Evolutionary conservation across 495 filamentous ascomycete genomes (phyloP).

Genomic region (Annulohypoxylon bovei): DNA sequence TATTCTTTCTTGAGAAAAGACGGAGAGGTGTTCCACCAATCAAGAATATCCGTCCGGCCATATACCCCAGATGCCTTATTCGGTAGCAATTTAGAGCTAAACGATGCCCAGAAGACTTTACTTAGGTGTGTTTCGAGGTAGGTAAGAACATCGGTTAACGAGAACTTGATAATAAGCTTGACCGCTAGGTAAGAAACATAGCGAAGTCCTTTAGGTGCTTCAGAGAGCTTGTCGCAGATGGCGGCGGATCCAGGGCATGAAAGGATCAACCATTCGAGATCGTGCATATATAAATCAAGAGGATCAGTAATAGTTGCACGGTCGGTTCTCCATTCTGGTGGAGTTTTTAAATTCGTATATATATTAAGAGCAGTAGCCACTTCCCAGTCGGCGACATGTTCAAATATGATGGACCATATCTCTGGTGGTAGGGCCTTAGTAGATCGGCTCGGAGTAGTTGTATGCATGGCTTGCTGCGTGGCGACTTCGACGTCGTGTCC

Average conservation of each 20-base stretch:
- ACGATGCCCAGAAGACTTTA: conserved; percentile 82
- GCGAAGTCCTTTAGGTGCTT: conserved; percentile 71
- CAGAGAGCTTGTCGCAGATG: conserved; percentile 72
- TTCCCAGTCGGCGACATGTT: conserved; percentile 89
- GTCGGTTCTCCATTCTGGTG: conserved; percentile 71
- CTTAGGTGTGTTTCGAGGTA: conserved; percentile 82
- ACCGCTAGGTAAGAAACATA: conserved; percentile 82
- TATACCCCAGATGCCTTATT: conserved; percentile 87
- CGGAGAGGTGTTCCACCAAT: conserved; percentile 82
- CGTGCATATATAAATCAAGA: conserved; percentile 63
- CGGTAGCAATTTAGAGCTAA: conserved; percentile 81
- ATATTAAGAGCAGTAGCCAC: conserved; percentile 81
- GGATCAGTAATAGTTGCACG: conserved; percentile 54
- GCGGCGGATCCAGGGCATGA: conserved; percentile 69
- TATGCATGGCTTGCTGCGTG: conserved; percentile 50
- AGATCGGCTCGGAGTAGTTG: conserved; percentile 41
- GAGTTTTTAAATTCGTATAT: conserved; percentile 76
- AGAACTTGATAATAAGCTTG: conserved; percentile 91
- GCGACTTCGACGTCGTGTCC: conserved; percentile 66
- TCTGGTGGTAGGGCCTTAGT: conserved; percentile 73
- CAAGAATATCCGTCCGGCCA: conserved; percentile 82
- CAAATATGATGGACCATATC: conserved; percentile 87
- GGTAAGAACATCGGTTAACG: conserved; percentile 76
- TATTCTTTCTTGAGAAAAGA: conserved; percentile 81
- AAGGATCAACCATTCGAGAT: conserved; percentile 84